Evolutionary conservation across 345 rosid genomes (phyloP), one percentile per base, ranked within the genome.

Genomic region (Psidium guajava): DNA sequence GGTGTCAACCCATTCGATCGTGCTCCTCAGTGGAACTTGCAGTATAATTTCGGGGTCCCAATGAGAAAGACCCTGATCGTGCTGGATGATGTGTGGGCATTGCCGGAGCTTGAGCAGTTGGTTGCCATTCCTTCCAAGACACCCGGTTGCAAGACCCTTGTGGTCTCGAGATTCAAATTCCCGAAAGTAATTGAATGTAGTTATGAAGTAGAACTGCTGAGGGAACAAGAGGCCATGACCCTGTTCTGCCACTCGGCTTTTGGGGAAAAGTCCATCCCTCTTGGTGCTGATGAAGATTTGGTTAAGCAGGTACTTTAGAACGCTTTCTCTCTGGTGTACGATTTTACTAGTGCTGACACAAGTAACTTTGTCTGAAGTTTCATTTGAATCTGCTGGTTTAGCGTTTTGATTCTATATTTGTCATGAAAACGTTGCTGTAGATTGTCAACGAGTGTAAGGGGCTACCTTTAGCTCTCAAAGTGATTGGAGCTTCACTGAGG

Each of bases 381-480:
- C 80, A 36, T 36, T 69, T 36, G 0, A 69, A 69, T 69, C 13
- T 69, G 47, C 80, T 69, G 47, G 24, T 47, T 69, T 36, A 36
- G 80, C 4, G 24, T 50, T 64, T 82, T 52, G 86, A 86, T 85
- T 75, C 75, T 54, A 44, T 83, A 44, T 83, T 24, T 8, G 53
- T 49, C 42, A 82, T 27, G 54, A 61, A 49, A 69, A 84, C 32
- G 36, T 82, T 59, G 86, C 86, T 83, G 83, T 85, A 96, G 98
- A 90, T 97, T 86, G 94, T 94, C 28, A 89, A 83, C 77, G 97
- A 95, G 86, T 97, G 99, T 84, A 93, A 95, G 87, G 99, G 99
- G 83, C 94, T 97, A 82, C 99, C 98, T 57, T 89, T 95, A 90
- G 99, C 99, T 82, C 98, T 97, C 85, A 97, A 95, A 93, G 98